Base-by-base conservation (phyloP, 441 rosid species). In the Populus hybrid region DNA sequence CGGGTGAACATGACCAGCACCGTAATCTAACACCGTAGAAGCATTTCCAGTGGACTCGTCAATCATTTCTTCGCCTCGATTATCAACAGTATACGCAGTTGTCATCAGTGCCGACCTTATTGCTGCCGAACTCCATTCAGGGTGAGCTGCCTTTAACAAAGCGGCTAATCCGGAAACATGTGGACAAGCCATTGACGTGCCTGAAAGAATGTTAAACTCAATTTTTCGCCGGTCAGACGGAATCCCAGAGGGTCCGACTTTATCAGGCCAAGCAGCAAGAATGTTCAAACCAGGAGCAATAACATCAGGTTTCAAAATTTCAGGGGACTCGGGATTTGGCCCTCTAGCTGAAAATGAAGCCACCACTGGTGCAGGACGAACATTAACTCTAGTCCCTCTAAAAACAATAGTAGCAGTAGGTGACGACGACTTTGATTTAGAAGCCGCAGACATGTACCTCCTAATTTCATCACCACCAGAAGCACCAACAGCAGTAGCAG, bases 141-240 rank as follows among this genome's bases (percentile, higher is more conserved):
- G 93, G 78, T 91, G 97, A 0, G 92, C 91, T 2, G 95, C 93
- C 81, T 94, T 94, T 18, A 94, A 86, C 81, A 94, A 77, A 6
- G 97, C 94, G n/a, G 94, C 95, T 0, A 92, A 89, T 0, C 98
- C 97, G 24, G 94, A 89, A 2, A 91, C 94, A 42, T 92, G 95
- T 11, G 97, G 97, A 75, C 91, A 87, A 40, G 98, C 97, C 94
- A 94, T 94, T 1, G 97, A 94, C 23, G 95, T 94, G 50, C 95
- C 95, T 0, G 94, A 94, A 20, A 94, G 85, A 36, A 92, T 94
- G 71, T 94, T 94, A 24, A 94, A 94, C 53, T 91, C 92, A 7
- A 90, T 87, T 84, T 82, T 90, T 72, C 95, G 69, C 10, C 71
- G 66, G 81, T 92, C 97, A 0, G 90, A 85, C 0, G 82, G 87